Evolutionary conservation across 805 yeast species (phyloP).

Genomic region (Wickerhamiella musiphila): DNA sequence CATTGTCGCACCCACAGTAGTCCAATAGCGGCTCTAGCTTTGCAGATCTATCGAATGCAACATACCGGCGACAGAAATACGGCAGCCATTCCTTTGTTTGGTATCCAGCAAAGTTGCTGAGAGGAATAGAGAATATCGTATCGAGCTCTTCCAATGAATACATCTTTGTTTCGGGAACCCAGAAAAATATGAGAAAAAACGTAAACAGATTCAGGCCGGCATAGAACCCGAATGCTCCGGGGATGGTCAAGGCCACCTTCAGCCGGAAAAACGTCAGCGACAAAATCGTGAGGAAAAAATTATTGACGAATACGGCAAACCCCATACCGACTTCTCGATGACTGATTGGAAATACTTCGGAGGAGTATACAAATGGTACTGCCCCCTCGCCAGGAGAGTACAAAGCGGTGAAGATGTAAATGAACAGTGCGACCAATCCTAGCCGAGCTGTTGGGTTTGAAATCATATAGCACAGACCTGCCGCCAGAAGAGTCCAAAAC

Average conservation of each 20-base stretch:
- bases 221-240: slow-evolving; percentile 78
- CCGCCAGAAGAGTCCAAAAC: slow-evolving; percentile 33
- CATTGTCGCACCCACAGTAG: too few species aligned
- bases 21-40: neutral
- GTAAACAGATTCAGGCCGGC: slow-evolving; percentile 78
- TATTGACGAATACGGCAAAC: slow-evolving; percentile 26
- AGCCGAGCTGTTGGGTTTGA: slow-evolving; percentile 31
- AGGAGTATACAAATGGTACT: slow-evolving; percentile 71
- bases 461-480: slow-evolving; percentile 53
- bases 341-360: slow-evolving; percentile 33
- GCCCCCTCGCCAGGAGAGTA: slow-evolving; percentile 83
- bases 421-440: slow-evolving; percentile 55
- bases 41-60: neutral
- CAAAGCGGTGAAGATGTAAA: slow-evolving; percentile 52
- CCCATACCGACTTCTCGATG: slow-evolving; percentile 16
- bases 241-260: slow-evolving; percentile 44
- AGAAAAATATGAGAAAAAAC: slow-evolving; percentile 37
- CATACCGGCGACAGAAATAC: neutral
- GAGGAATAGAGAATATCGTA: slow-evolving; percentile 46
- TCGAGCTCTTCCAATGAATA: slow-evolving; percentile 62
- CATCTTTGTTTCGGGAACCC: slow-evolving; percentile 48
- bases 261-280: slow-evolving; percentile 73
- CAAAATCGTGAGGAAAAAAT: slow-evolving; percentile 38
- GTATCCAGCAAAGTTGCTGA: slow-evolving; percentile 33
- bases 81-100: slow-evolving; percentile 19